These are phyloP conservation scores for Cinnamomum chago DNA, from an alignment of 164 flowering plant species.

Conservation along the genomic window DNA sequence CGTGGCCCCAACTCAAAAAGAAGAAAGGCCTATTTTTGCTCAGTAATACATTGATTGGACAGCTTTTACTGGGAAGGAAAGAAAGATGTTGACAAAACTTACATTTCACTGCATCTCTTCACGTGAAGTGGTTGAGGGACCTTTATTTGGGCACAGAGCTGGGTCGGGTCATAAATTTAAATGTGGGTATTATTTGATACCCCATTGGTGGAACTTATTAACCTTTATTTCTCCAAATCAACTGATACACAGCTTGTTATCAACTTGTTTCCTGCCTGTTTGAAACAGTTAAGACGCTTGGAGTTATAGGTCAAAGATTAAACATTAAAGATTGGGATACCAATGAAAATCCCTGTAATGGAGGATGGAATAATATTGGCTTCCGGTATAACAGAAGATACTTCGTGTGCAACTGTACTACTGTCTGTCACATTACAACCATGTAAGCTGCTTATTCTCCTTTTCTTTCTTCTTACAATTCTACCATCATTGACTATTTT, in stretches of 20 bases:
- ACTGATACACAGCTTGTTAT: background rate
- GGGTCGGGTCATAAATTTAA: no score
- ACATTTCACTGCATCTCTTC: no score
- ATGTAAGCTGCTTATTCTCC: slow-evolving; percentile 7
- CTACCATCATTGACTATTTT: background rate
- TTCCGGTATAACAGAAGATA: slow-evolving; percentile 14
- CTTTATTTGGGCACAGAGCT: no score
- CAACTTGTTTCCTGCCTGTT: background rate
- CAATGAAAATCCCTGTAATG: slow-evolving; percentile 23
- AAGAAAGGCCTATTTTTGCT: no score
- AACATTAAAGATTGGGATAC: slow-evolving; percentile 22
- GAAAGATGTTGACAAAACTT: background rate
- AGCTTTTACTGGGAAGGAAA: no score
- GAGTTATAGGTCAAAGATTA: slow-evolving; percentile 20
- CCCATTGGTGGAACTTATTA: no score
- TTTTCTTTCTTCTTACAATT: background rate
- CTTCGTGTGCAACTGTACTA: slow-evolving; percentile 20
- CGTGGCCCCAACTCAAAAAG: background rate
- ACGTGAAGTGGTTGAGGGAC: no score
- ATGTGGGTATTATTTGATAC: no score
- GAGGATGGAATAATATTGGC: background rate
- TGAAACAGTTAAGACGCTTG: slow-evolving; percentile 12
- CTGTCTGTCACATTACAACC: slow-evolving; percentile 32
- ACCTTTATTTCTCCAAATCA: no score
- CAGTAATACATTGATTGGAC: background rate